Conservation (phyloP, 1,139 yeast genomes). For the Nematodospora anomalae region DNA sequence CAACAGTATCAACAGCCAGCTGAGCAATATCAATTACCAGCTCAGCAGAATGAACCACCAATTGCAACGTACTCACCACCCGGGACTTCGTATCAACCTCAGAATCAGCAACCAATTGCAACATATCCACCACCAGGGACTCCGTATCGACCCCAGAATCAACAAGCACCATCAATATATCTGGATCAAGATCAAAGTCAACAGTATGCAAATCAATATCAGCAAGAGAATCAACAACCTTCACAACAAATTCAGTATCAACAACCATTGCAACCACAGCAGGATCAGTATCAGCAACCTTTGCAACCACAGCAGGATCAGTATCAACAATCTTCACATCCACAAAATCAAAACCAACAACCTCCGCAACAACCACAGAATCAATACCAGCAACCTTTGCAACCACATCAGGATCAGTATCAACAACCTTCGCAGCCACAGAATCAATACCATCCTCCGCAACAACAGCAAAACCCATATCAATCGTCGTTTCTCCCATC, state of each 20-base stretch:
- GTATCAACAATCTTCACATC: slow-evolving; percentile 10
- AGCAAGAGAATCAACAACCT: neutral
- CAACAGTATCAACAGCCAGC: slow-evolving; percentile 5
- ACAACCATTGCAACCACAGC: slow-evolving; percentile 11
- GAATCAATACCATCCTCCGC: slow-evolving; percentile 12
- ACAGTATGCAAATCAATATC: slow-evolving; percentile 1
- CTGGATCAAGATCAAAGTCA: slow-evolving; percentile 10
- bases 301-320: slow-evolving; percentile 7
- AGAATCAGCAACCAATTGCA: slow-evolving; percentile 10
- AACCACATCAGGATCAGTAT: slow-evolving; percentile 9
- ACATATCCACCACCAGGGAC: slow-evolving; percentile 4
- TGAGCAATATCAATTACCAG: slow-evolving; percentile 9
- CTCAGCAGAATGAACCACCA: slow-evolving; percentile 6
- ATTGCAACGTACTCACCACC: slow-evolving; percentile 7
- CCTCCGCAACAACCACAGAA: slow-evolving; percentile 12
- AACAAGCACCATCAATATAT: slow-evolving; percentile 8
- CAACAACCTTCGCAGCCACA: slow-evolving; percentile 7
- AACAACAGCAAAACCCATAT: slow-evolving; percentile 6
- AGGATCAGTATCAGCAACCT: slow-evolving; percentile 8
- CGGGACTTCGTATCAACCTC: slow-evolving; percentile 7
- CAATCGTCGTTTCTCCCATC: slow-evolving; percentile 5
- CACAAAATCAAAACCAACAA: slow-evolving; percentile 11
- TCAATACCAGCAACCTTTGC: slow-evolving; percentile 11
- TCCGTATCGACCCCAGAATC: slow-evolving; percentile 10
- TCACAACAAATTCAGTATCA: slow-evolving; percentile 8